Evolutionary conservation across 2,329 filamentous ascomycete species (phyloP), one percentile per base, ranked within the genome.

Genomic region (Calonectria crousiana): DNA sequence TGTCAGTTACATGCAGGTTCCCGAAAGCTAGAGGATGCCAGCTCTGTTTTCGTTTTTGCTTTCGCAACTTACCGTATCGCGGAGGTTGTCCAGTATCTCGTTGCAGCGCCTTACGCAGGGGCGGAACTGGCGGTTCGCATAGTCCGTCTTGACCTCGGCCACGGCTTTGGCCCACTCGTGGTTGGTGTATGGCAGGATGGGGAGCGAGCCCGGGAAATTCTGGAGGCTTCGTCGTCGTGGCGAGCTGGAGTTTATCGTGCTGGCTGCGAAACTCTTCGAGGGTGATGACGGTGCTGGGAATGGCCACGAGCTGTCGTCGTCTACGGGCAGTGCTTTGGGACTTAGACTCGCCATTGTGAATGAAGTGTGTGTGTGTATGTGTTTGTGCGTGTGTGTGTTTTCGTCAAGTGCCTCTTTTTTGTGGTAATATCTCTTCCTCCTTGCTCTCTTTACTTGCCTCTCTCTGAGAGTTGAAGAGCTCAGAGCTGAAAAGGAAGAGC

Each of bases 141-240:
- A 90, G 73, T 89, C 88, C 64, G 84, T 83, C 85, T 92, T 92
- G 75, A 91, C 85, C 47, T 91, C 89, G 28, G 84, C 81, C 68
- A 92, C 85, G 8, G 87, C 83, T 67, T 83, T 85, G 75, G 84
- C 87, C 90, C 90, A 92, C 60, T 91, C 89, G 4, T 82, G 78
- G 2, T 84, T 74, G 0, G 87, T 89, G 71, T 84, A 85, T 3
- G 88, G 88, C 14, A 89, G 80, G 11, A 81, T 80, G 41, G 78
- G 78, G 14, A 83, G 71, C 14, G 77, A 71, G 20, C 78, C 73
- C 5, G 81, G 79, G 36, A 72, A 62, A 26, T 58, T 71, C 30
- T 72, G 71, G 36, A 75, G 78, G 60, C 79, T 72, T 62, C 68
- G 74, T 49, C 75, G 74, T 52, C 75, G 69, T 4, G 74, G 60